phyloP scores from a whole-genome alignment of 2,329 filamentous ascomycete species.

The Colletotrichum nymphaeae region DNA sequence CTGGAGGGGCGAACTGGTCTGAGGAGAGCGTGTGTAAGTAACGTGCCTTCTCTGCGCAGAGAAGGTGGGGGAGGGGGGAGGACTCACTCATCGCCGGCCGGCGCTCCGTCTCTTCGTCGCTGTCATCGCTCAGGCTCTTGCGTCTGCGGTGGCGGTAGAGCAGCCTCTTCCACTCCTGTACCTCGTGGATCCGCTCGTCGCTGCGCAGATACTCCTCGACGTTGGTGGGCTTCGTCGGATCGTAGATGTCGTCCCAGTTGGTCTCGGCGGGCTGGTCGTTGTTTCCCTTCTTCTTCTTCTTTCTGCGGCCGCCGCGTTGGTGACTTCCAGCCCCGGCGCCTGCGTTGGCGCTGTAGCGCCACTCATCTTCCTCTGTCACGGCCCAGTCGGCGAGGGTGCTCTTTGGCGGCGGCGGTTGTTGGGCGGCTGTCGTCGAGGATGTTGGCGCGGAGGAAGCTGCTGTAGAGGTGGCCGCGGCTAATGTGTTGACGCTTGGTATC shows the following conservation, averaged over 20 bases:
- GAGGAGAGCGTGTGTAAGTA: slow-evolving; percentile 39
- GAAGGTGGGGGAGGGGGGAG: slow-evolving; percentile 23
- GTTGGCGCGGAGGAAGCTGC: slow-evolving; percentile 52
- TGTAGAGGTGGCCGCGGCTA: slow-evolving; percentile 42
- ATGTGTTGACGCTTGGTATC: slow-evolving; percentile 45
- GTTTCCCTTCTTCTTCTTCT: slow-evolving; percentile 77
- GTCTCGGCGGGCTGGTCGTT: slow-evolving; percentile 66
- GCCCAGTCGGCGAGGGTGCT: slow-evolving; percentile 86
- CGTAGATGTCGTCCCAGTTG: slow-evolving; percentile 95
- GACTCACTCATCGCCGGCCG: slow-evolving; percentile 39
- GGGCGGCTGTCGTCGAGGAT: slow-evolving; percentile 45
- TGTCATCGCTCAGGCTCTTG: slow-evolving; percentile 52
- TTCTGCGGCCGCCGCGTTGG: slow-evolving; percentile 81
- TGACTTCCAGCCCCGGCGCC: slow-evolving; percentile 68
- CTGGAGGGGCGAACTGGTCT: slow-evolving; percentile 72
- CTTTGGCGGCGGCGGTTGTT: slow-evolving; percentile 63
- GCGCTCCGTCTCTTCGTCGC: slow-evolving; percentile 54
- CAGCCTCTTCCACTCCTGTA: slow-evolving; percentile 86
- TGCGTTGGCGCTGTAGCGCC: slow-evolving; percentile 63
- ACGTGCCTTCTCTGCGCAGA: background rate
- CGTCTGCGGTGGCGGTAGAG: slow-evolving; percentile 78
- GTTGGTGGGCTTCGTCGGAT: slow-evolving; percentile 83
- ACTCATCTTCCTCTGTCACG: slow-evolving; percentile 82
- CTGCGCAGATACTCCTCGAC: slow-evolving; percentile 87
- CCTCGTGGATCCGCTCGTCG: slow-evolving; percentile 83